Evolutionary conservation across 2,329 filamentous ascomycete species (phyloP), one percentile per base, ranked within the genome.

Genomic region (Kalaharituber pfeilii): DNA sequence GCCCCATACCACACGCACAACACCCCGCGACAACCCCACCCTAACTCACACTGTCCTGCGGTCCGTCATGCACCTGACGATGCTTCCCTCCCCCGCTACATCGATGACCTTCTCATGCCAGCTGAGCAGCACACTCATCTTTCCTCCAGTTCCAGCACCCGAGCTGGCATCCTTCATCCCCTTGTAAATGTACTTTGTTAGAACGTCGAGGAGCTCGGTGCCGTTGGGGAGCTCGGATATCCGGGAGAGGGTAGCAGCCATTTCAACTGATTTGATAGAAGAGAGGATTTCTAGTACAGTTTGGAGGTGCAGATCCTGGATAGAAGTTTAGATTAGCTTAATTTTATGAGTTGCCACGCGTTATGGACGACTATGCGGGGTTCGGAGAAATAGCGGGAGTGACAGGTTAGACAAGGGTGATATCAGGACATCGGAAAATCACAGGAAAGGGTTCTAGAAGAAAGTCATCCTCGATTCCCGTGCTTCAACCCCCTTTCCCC

Each of bases 81-180:
- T 56, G 68, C 84, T 86, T 45, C 91, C 91, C 62, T 87, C 75
- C 24, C 91, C 91, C 33, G 87, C 86, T 65, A 95, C 81, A 65
- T 98, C 91, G 3, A 96, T 86, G 59, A 95, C 78, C 77, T 95
- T 98, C 74, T 98, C 91, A 67, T 98, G 91, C 91, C 91, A 98
- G 70, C 87, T 95, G 62, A 98, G 73, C 67, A 98, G 69, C 51
- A 98, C 91, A 67, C 91, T 96, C 91, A 96, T 96, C 53, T 82
- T 84, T 55, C 87, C 82, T 30, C 86, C 84, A 58, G 86, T 81
- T 49, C 85, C 83, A 39, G 53, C 55, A 6, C 49, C 28, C 18
- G 53, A 53, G 24, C 15, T 18, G 18, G 42, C 42, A 33, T 51
- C 52, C 50, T 57, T 56, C 56, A 58, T 58, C n/a, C 57, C 60